Evolutionary conservation across 176 grass and related monocot species (phyloP), one percentile per base, ranked within the genome.

Genomic region (Lolium multiflorum): DNA sequence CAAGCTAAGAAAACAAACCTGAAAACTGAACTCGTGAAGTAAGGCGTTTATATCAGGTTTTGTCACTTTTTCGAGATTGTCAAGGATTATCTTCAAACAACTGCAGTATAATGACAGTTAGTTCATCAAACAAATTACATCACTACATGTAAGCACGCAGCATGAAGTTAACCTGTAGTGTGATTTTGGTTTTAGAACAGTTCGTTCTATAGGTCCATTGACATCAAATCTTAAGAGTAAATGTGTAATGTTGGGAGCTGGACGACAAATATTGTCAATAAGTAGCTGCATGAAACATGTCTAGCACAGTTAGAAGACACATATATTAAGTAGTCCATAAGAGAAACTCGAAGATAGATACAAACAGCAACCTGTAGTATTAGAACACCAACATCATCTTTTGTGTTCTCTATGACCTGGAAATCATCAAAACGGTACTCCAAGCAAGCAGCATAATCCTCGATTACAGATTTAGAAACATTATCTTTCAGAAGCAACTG

Each of bases 21-120:
- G 96, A 86, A 98, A 96, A 94, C 96, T 80, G 72, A 98, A 93
- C 75, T 98, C 96, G 18, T 95, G 93, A 22, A 98, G 81, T 84
- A 96, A 89, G 38, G 81, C 86, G 62, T 98, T 98, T 74, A 88
- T 88, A 78, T 98, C 92, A 64, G 93, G 86, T 80, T 92, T 98
- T 63, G 91, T 82, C 76, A 94, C 72, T 55, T 94, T 95, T 86
- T 92, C 96, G 11, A 98, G 84, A 84, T 98, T 98, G 79, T 98
- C 96, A 92, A 98, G 91, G 73, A 94, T 94, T 87, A 94, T 89
- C 90, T 93, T 98, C 82, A 98, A 94, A 80, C 96, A 98, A 88
- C 93, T 98, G 92, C 61, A 84, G 59, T 72, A 85, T 60, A 68
- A 73, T 41, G 17, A 62, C 9, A 56, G 62, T 96, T 65, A 88